Evolutionary conservation across 1,284 basidiomycete genomes (phyloP).

Genomic region (Hortiboletus rubellus): DNA sequence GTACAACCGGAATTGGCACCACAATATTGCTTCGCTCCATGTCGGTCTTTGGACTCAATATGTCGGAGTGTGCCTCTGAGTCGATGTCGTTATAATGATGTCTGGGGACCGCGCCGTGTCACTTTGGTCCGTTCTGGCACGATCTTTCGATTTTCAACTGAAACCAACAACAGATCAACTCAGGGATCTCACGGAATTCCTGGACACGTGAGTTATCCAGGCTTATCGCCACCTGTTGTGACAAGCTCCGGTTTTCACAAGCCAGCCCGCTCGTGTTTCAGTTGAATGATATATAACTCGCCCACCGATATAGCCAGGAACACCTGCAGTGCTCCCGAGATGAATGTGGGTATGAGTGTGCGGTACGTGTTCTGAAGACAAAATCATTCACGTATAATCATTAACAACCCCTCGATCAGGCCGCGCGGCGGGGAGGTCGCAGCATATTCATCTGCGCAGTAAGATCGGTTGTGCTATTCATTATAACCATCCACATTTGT

Average conservation of each 20-base stretch:
- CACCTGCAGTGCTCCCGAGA: not conserved
- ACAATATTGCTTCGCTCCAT: not conserved
- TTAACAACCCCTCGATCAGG: too few species aligned
- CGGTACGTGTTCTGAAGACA: too few species aligned
- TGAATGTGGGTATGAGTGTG: not conserved
- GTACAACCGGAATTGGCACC: not conserved
- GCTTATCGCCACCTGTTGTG: too few species aligned
- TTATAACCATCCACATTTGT: not conserved
- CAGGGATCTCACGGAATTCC: too few species aligned
- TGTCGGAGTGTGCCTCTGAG: not conserved
- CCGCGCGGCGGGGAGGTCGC: too few species aligned
- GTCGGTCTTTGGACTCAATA: not conserved
- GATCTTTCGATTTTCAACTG: not conserved
- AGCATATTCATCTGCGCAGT: not conserved
- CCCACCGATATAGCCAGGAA: too few species aligned
- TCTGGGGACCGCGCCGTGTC: too few species aligned
- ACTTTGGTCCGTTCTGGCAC: not conserved
- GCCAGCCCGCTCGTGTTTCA: not conserved
- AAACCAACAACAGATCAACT: not conserved
- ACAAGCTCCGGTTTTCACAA: too few species aligned
- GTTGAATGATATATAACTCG: not conserved
- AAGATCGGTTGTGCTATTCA: not conserved
- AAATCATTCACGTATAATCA: too few species aligned
- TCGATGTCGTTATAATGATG: not conserved
- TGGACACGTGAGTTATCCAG: too few species aligned